Evolutionary conservation across 129 eudicot genomes (phyloP).

Genomic region (Lonicera japonica): DNA sequence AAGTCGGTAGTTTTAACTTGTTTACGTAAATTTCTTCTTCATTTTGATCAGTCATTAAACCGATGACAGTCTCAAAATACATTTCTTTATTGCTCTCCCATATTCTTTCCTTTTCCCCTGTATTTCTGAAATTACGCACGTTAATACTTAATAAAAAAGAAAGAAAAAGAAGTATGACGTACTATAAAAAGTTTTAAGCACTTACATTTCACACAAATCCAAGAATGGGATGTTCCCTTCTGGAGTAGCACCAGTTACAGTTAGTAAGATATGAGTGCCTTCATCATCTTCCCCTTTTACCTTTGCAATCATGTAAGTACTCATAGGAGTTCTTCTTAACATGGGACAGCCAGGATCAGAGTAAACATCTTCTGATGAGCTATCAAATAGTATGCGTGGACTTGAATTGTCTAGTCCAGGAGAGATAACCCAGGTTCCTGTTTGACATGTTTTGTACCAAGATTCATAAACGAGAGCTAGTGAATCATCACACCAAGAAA

Average conservation of each 20-base stretch:
- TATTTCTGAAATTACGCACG: slow-evolving; percentile 44
- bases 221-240: slow-evolving; percentile 86
- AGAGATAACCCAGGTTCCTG: slow-evolving; percentile 77
- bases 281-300: slow-evolving; percentile 58
- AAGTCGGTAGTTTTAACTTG: slow-evolving; percentile 57
- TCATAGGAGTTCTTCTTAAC: slow-evolving; percentile 67
- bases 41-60: slow-evolving; percentile 77
- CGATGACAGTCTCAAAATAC: slow-evolving; percentile 71
- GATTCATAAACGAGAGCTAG: slow-evolving; percentile 93
- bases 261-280: slow-evolving; percentile 53
- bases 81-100: slow-evolving; percentile 96
- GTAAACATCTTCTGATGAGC: slow-evolving; percentile 96
- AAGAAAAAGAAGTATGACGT: neutral
- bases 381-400: slow-evolving; percentile 80
- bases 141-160: slow-evolving; percentile 14
- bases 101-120: slow-evolving; percentile 79
- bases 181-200: neutral
- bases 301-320: slow-evolving; percentile 83
- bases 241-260: slow-evolving; percentile 95
- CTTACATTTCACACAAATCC: slow-evolving; percentile 89
- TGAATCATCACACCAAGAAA: slow-evolving; percentile 91
- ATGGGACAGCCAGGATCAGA: slow-evolving; percentile 99
- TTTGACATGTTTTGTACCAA: slow-evolving; percentile 81
- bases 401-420: slow-evolving; percentile 47
- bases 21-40: slow-evolving; percentile 51